Percentiles rank a stretch among this genome's conserved stretches.
These are phyloP conservation scores for Pythium biforme DNA, from an alignment of 352 stramenopile species.

Conservation along the genomic window DNA sequence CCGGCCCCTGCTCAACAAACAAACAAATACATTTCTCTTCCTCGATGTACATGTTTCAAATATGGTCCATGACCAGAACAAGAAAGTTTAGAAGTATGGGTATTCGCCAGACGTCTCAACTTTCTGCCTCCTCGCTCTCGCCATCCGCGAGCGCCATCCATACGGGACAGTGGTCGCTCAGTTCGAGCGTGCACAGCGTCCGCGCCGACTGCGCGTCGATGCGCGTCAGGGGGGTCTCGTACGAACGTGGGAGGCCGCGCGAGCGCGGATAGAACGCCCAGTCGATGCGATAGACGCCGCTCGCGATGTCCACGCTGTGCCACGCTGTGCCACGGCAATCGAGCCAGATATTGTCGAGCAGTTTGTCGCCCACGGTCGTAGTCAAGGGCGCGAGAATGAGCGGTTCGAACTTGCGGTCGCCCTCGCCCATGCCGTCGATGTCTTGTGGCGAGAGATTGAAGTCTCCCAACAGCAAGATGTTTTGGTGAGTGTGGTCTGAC, in stretches of 20 bases:
- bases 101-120: background rate
- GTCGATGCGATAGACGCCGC: conserved; percentile 61
- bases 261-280: conserved; percentile 53
- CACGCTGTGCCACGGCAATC: conserved; percentile 15
- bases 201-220: conserved; percentile 30
- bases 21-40: too few relatives aligned
- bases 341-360: conserved; percentile 77
- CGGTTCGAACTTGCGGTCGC: conserved; percentile 22
- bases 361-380: conserved; percentile 52
- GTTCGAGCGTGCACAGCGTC: conserved; percentile 44
- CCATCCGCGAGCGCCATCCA: conserved; percentile 39
- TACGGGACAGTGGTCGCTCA: conserved; percentile 68
- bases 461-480: conserved; percentile 56
- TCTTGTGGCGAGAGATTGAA: conserved; percentile 68
- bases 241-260: conserved; percentile 21
- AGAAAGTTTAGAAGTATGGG: too few relatives aligned
- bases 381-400: conserved; percentile 50
- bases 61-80: too few relatives aligned
- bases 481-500: conserved; percentile 1
- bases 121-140: background rate
- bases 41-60: too few relatives aligned
- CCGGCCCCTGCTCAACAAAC: too few relatives aligned
- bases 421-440: conserved; percentile 25
- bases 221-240: conserved; percentile 12
- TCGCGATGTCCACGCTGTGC: conserved; percentile 23